Conservation (phyloP, 139 green algal genomes). For the Coelastrella sp. region DNA sequence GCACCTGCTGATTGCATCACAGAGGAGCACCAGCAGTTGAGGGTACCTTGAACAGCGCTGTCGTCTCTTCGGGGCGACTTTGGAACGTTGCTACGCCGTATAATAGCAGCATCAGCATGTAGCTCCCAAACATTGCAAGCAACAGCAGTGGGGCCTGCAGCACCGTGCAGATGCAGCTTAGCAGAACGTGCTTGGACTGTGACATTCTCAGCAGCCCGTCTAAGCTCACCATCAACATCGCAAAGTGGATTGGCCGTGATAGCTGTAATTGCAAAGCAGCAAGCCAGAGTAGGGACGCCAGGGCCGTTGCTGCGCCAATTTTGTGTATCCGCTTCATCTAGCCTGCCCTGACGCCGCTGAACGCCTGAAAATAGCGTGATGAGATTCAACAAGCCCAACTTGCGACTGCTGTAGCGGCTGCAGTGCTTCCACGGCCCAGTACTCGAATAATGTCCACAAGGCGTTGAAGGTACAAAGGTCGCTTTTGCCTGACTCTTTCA, state of each 20-base stretch:
- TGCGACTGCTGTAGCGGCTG: too few species aligned
- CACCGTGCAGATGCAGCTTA: neutral
- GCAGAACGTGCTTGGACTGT: neutral
- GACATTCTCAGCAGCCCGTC: neutral
- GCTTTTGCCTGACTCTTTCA: neutral
- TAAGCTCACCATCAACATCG: neutral
- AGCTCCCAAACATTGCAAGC: constrained; percentile 47
- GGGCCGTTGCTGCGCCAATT: neutral
- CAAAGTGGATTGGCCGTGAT: neutral
- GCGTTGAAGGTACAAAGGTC: neutral
- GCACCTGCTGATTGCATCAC: too few species aligned
- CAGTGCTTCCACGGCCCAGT: neutral
- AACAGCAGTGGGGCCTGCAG: constrained; percentile 56
- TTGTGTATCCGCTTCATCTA: constrained; percentile 18
- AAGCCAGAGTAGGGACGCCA: neutral
- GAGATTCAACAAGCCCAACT: neutral
- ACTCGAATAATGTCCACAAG: neutral
- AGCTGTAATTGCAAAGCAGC: neutral
- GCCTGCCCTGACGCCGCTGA: neutral
- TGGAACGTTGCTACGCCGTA: constrained; percentile 64
- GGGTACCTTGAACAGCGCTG: constrained; percentile 56
- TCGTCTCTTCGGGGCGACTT: constrained; percentile 62
- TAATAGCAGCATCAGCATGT: constrained; percentile 53
- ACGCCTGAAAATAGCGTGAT: neutral
- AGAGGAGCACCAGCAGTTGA: neutral